Evolutionary conservation across 2,329 filamentous ascomycete genomes (phyloP).

Genomic region (Fusarium praegraminearum): DNA sequence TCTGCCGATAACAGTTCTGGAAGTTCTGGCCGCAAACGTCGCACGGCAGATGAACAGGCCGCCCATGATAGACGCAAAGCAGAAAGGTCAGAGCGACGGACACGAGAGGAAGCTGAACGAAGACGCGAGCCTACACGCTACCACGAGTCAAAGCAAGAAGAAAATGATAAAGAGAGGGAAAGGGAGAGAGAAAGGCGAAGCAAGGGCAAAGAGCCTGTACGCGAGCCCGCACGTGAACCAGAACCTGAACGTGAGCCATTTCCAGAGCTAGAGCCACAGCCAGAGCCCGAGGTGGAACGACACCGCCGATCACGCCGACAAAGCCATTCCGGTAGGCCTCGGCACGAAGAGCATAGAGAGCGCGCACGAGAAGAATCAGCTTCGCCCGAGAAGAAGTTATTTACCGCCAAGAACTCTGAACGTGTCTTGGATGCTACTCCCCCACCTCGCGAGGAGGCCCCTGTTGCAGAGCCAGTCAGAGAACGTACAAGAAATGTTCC

Average conservation of each 20-base stretch:
- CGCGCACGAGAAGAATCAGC: conserved; percentile 41
- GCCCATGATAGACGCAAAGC: conserved; percentile 63
- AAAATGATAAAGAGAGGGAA: conserved; percentile 3
- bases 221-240: conserved; percentile 29
- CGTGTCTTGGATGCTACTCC: conserved; percentile 49
- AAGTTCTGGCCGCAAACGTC: conserved; percentile 51
- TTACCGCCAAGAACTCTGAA: conserved; percentile 56
- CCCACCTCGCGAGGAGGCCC: conserved; percentile 43
- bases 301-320: conserved; percentile 58
- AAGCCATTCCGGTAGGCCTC: conserved; percentile 54
- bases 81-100: conserved; percentile 54
- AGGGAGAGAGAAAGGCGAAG: conserved; percentile 27
- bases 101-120: conserved; percentile 43
- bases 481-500: conserved; percentile 43
- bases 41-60: conserved; percentile 63
- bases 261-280: neutral
- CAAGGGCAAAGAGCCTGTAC: conserved; percentile 48
- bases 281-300: conserved; percentile 40
- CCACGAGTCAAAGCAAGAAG: conserved; percentile 13
- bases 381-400: conserved; percentile 56
- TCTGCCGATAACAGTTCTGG: conserved; percentile 56
- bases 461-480: conserved; percentile 35
- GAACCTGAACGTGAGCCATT: conserved; percentile 44
- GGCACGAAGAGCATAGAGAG: conserved; percentile 50
- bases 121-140: conserved; percentile 33